Percentiles rank a stretch among this genome's conserved stretches.
phyloP scores from a whole-genome alignment of 2,329 filamentous ascomycete genomes.

The Cercospora sp. region DNA sequence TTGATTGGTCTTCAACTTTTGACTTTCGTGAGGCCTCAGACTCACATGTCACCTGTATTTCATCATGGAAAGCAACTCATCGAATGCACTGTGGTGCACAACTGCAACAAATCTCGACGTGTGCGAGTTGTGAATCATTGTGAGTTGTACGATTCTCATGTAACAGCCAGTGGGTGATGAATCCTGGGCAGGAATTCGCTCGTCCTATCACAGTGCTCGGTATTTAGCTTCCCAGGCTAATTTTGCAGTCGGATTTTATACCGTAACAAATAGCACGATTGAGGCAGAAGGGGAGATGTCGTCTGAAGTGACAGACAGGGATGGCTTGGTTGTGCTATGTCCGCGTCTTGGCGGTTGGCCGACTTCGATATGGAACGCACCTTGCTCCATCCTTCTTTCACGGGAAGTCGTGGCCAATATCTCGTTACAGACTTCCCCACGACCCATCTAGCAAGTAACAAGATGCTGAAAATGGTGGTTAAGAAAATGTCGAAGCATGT shows the following conservation, averaged over 20 bases:
- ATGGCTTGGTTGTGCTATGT: not conserved
- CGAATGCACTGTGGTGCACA: not conserved
- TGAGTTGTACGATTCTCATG: not conserved
- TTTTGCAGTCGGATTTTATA: not conserved
- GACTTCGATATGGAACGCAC: not conserved
- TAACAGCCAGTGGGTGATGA: not conserved
- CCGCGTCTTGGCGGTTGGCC: not conserved
- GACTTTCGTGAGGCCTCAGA: not conserved
- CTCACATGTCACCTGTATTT: not conserved
- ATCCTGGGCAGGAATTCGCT: not conserved
- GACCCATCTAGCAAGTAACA: not conserved
- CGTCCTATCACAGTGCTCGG: not conserved
- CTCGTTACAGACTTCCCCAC: not conserved
- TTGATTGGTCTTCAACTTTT: not conserved
- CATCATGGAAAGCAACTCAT: not conserved
- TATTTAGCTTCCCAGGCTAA: not conserved
- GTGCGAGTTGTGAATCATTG: not conserved
- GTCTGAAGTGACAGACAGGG: not conserved
- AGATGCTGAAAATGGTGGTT: not conserved
- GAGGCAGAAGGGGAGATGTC: not conserved
- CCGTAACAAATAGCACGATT: not conserved
- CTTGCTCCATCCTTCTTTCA: not conserved
- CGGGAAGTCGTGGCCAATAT: not conserved
- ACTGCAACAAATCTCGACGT: not conserved
- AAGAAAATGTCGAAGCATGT: not conserved